Percentiles rank a stretch among this genome's conserved stretches.
Evolutionary conservation across 192 early-diverging fungal species (phyloP).

Genomic region (Backusella mclennaniae): DNA sequence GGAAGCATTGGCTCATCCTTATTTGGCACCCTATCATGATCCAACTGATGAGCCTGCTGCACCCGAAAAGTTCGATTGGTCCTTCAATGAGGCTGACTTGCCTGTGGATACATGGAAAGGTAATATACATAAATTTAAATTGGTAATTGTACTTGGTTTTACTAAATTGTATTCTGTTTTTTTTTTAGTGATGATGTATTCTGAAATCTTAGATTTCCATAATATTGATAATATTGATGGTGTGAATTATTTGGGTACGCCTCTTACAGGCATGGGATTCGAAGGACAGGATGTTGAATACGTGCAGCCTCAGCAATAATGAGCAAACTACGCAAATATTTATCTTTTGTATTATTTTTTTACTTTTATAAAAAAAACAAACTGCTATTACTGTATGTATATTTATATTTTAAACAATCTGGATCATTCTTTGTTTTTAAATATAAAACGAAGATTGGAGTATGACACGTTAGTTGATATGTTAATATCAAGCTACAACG

Average conservation of each 20-base stretch:
- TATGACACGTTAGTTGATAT: background rate
- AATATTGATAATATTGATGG: conserved; percentile 52
- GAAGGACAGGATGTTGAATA: conserved; percentile 17
- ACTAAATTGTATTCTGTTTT: background rate
- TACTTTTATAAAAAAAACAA: background rate
- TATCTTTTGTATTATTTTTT: conserved; percentile 4
- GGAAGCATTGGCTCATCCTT: conserved; percentile 86
- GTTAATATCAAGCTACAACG: background rate
- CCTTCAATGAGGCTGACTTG: conserved; percentile 88
- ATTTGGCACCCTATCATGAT: conserved; percentile 88
- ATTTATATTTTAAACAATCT: background rate
- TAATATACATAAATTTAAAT: conserved; percentile 8
- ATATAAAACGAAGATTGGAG: background rate
- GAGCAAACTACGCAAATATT: background rate
- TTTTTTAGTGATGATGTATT: conserved; percentile 73
- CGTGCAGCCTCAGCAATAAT: conserved; percentile 13
- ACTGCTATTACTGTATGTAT: background rate
- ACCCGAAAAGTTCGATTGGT: conserved; percentile 86
- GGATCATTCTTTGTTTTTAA: background rate
- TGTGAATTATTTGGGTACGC: conserved; percentile 32
- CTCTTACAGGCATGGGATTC: conserved; percentile 25
- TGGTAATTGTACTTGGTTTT: background rate
- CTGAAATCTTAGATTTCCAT: conserved; percentile 73
- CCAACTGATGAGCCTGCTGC: conserved; percentile 83
- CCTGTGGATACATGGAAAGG: conserved; percentile 81